Percentiles rank a stretch among this genome's conserved stretches.
Evolutionary conservation across 441 rosid species (phyloP).

Genomic region (Gossypium trilobum): DNA sequence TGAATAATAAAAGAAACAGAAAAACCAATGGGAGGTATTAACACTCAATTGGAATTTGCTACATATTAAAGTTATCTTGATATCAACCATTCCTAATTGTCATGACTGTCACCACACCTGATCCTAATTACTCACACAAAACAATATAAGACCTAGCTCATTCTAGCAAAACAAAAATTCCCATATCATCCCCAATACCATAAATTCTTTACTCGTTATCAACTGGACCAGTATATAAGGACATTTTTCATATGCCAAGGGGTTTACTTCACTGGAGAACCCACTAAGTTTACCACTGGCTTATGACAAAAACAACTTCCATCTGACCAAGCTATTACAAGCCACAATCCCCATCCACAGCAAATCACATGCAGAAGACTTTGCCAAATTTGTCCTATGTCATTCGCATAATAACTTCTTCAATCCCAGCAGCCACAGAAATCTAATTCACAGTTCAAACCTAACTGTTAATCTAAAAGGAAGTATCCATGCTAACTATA

Average conservation of each 20-base stretch:
- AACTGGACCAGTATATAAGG: background rate
- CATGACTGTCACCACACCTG: background rate
- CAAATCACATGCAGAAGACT: background rate
- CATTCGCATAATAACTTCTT: conserved; percentile 1
- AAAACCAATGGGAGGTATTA: background rate
- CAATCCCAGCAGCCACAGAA: background rate
- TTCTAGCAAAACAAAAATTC: background rate
- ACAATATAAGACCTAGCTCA: background rate
- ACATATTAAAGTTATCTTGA: background rate
- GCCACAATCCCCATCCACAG: conserved; percentile 1
- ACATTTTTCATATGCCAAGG: background rate
- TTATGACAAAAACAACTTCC: background rate
- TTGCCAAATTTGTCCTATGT: background rate
- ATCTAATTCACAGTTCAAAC: background rate
- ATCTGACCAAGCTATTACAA: background rate
- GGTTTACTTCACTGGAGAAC: background rate
- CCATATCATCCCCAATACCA: background rate
- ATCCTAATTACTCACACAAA: background rate
- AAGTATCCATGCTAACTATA: background rate
- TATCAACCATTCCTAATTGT: background rate
- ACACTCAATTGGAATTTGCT: conserved; percentile 6
- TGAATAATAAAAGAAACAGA: background rate
- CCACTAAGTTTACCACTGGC: background rate
- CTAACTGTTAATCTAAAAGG: background rate
- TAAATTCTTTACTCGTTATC: background rate